These are phyloP conservation scores for Gnomoniopsis smithogilvyi DNA, from an alignment of 2,329 filamentous ascomycete genomes.

Conservation along the genomic window DNA sequence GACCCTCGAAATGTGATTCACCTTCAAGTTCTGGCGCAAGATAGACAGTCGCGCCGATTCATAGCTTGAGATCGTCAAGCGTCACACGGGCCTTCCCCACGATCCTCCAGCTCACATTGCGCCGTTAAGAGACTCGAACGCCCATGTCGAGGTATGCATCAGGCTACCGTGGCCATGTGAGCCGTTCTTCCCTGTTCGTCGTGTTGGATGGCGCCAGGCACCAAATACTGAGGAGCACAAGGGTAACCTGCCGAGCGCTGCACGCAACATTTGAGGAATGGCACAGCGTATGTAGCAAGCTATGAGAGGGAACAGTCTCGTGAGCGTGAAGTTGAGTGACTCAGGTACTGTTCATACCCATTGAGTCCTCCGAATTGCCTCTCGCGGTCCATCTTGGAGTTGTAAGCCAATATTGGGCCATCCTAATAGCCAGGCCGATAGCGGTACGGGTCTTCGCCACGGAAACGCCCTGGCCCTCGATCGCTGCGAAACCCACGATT, in stretches of 20 bases:
- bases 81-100: background rate
- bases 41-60: background rate
- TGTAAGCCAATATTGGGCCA: background rate
- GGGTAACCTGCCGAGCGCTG: background rate
- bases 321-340: no score
- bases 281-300: background rate
- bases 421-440: constrained; percentile 16
- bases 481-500: constrained; percentile 16
- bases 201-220: background rate
- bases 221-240: background rate
- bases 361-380: background rate
- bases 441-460: constrained; percentile 17
- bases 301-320: background rate
- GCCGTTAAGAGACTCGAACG: background rate
- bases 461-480: constrained; percentile 12
- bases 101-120: background rate
- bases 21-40: no score
- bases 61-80: background rate
- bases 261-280: background rate
- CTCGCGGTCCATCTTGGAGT: background rate
- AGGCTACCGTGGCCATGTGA: no score
- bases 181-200: no score
- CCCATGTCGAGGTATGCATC: background rate
- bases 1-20: background rate
- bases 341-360: background rate